Evolutionary conservation across 441 rosid genomes (phyloP).

Genomic region (Jatropha podagrica): DNA sequence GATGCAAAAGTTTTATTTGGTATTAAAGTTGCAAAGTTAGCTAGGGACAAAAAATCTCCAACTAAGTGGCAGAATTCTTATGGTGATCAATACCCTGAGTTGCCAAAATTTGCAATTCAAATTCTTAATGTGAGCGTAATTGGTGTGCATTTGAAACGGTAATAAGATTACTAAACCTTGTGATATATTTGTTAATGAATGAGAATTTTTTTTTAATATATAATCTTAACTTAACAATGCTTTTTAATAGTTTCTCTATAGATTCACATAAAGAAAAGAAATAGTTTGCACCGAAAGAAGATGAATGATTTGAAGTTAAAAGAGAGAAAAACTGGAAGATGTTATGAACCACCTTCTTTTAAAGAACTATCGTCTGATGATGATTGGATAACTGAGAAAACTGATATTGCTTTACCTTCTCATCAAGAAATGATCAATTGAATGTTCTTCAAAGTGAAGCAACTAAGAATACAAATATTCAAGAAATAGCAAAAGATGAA

Average conservation of each 20-base stretch:
- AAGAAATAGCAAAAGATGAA: too few species aligned
- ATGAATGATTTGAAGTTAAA: slow-evolving; percentile 6
- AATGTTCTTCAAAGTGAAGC: too few species aligned
- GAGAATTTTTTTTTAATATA: not conserved
- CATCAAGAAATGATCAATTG: too few species aligned
- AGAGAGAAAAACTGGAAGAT: not conserved
- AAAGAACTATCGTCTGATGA: not conserved
- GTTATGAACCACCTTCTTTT: not conserved
- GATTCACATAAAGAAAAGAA: not conserved
- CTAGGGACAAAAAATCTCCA: not conserved
- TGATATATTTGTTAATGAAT: not conserved
- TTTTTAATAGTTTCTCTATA: not conserved
- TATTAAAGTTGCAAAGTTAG: not conserved
- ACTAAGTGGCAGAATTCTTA: slow-evolving; percentile 18
- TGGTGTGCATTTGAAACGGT: slow-evolving; percentile 3
- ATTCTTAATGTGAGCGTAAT: not conserved
- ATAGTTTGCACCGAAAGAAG: not conserved
- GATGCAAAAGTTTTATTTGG: not conserved
- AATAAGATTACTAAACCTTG: not conserved
- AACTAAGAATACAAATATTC: too few species aligned
- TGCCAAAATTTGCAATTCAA: slow-evolving; percentile 20
- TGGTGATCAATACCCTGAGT: slow-evolving; percentile 16
- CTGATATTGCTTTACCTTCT: not conserved
- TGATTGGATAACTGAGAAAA: not conserved
- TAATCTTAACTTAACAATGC: too few species aligned